A percentile compares a stretch with the other conserved stretches of the same genome.
Evolutionary conservation across 495 filamentous ascomycete species (phyloP).

Genomic region (Penicillium maclennaniae): DNA sequence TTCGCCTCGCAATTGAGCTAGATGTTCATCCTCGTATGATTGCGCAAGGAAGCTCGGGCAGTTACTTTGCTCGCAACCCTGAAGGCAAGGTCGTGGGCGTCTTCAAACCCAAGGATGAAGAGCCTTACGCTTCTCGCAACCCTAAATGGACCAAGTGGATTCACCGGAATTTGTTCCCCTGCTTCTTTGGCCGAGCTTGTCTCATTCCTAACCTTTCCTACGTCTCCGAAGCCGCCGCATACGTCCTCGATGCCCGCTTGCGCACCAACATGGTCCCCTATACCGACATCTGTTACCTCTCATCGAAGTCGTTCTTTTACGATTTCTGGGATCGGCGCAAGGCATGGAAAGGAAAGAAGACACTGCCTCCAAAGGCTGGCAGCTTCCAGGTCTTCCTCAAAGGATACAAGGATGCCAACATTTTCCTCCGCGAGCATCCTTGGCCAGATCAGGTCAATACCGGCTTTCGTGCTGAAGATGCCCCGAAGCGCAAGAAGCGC

Average conservation of each 20-base stretch:
- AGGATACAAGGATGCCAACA: constrained; percentile 92
- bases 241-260: constrained; percentile 85
- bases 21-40: constrained; percentile 94
- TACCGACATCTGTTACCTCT: constrained; percentile 89
- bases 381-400: constrained; percentile 98
- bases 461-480: constrained; percentile 68
- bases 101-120: constrained; percentile 99
- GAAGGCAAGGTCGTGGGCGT: constrained; percentile 94
- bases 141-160: constrained; percentile 97
- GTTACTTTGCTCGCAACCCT: constrained; percentile 91
- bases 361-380: constrained; percentile 86
- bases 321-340: constrained; percentile 93
- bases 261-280: constrained; percentile 92
- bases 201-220: constrained; percentile 99
- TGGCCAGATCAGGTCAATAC: constrained; percentile 93
- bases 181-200: constrained; percentile 92
- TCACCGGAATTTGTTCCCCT: constrained; percentile 91
- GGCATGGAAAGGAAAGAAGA: constrained; percentile 80
- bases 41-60: constrained; percentile 91
- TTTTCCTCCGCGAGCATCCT: constrained; percentile 90
- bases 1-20: constrained; percentile 82
- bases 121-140: constrained; percentile 89
- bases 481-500: constrained; percentile 64
- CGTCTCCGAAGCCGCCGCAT: constrained; percentile 95
- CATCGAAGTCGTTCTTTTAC: constrained; percentile 96